Evolutionary conservation across 768 basidiomycete species (phyloP).

Genomic region (Psilocybe subaeruginosa): DNA sequence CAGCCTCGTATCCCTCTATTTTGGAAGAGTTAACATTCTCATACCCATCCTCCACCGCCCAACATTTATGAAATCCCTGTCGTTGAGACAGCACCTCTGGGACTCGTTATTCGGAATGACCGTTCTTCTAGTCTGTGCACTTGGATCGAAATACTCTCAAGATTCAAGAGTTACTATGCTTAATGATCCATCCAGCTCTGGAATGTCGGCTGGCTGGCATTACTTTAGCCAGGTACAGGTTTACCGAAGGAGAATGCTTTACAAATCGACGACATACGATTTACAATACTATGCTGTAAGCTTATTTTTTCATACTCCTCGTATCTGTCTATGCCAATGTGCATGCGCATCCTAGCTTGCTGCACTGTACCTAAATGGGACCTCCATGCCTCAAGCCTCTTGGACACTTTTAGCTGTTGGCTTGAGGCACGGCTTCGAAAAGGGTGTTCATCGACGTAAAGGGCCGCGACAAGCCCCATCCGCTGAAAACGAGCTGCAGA

Average conservation of each 20-base stretch:
- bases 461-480: constrained; percentile 33
- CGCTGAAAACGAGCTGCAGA: constrained; percentile 62
- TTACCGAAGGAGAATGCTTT: constrained; percentile 57
- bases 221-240: constrained; percentile 65
- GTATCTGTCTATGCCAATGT: neutral
- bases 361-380: constrained; percentile 37
- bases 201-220: constrained; percentile 59
- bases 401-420: constrained; percentile 65
- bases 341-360: constrained; percentile 23
- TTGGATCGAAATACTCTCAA: constrained; percentile 60
- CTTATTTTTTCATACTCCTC: neutral
- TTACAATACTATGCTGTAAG: constrained; percentile 60
- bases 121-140: constrained; percentile 68
- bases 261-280: constrained; percentile 64
- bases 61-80: constrained; percentile 57
- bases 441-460: constrained; percentile 60
- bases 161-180: constrained; percentile 41
- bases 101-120: constrained; percentile 55
- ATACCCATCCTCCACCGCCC: constrained; percentile 71
- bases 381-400: constrained; percentile 51
- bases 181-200: constrained; percentile 30
- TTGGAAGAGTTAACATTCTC: constrained; percentile 49
- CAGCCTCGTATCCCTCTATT: constrained; percentile 60
- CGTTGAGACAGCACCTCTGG: constrained; percentile 46
- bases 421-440: constrained; percentile 63